Base-by-base conservation (phyloP, 2,329 filamentous ascomycete genomes). In the Stachybotrys elegans region DNA sequence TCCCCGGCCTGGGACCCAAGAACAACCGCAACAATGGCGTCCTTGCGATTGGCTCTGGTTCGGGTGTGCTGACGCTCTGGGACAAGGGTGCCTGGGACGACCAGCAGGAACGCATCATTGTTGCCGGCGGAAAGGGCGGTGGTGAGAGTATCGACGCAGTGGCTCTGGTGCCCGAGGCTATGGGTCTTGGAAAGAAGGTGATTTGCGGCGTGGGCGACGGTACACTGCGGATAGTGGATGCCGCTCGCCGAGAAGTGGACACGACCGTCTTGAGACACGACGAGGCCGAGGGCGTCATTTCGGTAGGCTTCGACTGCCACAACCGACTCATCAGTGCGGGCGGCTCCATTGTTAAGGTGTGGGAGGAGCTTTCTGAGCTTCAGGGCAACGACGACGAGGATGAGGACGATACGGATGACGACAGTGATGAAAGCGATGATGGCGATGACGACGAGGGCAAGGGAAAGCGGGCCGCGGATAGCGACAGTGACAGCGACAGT, bases 71-170 rank as follows among this genome's bases (percentile, higher is more conserved):
- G 50, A 96, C 91, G 5, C 70, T 97, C 6, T 98, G 93, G 91
- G 92, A 98, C 64, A 86, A 85, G 53, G 92, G 92, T 1, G 81
- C 87, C 1, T 97, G 93, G 92, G 91, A 95, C 58, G 92, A 97
- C 62, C 89, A 95, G 62, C 88, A 94, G 54, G 90, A 95, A 67
- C 79, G 90, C 42, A 86, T 96, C 56, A 81, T 86, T 40, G 81
- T 96, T 8, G 83, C 89, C 52, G 67, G 72, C 9, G 77, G 73
- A 16, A 74, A 68, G 53, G 68, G 65, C 17, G 84, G 81, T 8
- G 88, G 80, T 36, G 90, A 94, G 62, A 88, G 86, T 47, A 69
- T 96, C 34, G 92, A 97, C 58, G 78, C 82, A n/a, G 71, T 96
- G 48, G 75, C 80, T 2, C 66, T 85, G 42, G 71, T 93, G 16